These are phyloP conservation scores for Cladobotryum protrusum DNA, from an alignment of 2,329 filamentous ascomycete species.

Conservation along the genomic window DNA sequence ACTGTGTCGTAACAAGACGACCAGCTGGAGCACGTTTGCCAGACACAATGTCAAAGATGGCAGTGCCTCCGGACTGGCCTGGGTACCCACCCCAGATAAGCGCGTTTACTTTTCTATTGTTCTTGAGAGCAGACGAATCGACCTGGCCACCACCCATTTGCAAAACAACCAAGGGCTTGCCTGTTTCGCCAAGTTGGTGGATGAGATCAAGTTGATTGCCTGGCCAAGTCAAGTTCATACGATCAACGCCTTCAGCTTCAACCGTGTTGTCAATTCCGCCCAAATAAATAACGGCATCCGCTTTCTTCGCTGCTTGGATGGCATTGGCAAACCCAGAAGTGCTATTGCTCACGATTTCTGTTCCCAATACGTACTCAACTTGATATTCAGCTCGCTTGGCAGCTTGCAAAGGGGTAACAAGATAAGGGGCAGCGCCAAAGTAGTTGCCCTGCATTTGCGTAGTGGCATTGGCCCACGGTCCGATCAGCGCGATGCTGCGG, in stretches of 20 bases:
- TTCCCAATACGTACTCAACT: constrained; percentile 4
- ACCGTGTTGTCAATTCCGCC: constrained; percentile 48
- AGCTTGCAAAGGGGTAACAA: constrained; percentile 47
- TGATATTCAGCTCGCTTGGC: constrained; percentile 15
- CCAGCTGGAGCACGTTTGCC: constrained; percentile 45
- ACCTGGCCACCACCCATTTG: constrained; percentile 43
- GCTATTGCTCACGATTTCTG: background rate
- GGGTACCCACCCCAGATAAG: constrained; percentile 54
- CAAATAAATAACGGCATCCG: constrained; percentile 46
- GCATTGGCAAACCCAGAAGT: constrained; percentile 16
- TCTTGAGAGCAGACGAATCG: constrained; percentile 44
- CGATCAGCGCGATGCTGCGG: constrained; percentile 18
- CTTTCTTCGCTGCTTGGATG: constrained; percentile 31
- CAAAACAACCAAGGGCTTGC: constrained; percentile 44
- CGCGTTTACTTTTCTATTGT: constrained; percentile 39
- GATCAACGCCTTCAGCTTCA: constrained; percentile 47
- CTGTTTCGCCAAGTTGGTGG: constrained; percentile 24
- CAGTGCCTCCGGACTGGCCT: constrained; percentile 50
- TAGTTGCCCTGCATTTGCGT: constrained; percentile 21
- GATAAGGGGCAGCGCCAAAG: constrained; percentile 42
- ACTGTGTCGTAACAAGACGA: constrained; percentile 47
- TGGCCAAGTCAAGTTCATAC: constrained; percentile 44
- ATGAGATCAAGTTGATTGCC: constrained; percentile 46
- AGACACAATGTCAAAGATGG: constrained; percentile 46
- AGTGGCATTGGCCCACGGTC: constrained; percentile 25